Base-by-base conservation (phyloP, 179 eudicot genomes). In the Sideroxylon spinosum region DNA sequence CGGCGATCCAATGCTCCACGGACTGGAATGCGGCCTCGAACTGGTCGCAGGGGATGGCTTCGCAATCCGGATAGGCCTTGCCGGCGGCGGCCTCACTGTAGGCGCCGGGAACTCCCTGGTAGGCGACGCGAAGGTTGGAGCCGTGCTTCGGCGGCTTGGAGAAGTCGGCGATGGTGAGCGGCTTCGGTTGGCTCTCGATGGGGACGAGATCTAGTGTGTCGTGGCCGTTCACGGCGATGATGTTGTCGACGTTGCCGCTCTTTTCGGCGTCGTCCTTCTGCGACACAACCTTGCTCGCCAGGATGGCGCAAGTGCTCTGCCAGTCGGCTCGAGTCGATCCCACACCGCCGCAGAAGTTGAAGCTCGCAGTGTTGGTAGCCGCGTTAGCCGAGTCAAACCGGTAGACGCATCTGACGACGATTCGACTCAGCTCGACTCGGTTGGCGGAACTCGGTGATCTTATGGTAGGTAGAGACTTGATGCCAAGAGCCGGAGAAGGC, bases 41-140 rank as follows among this genome's bases (percentile, higher is more conserved):
- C 17, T 93, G 97, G 64, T 93, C 96, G 55, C 98, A 94, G 0
- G 98, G 96, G 44, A 93, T 90, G 9, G 94, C 88, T 8, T 93
- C 94, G 75, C 96, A 90, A 3, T 88, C 86, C 0, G 98, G 98
- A 53, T 91, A 94, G 0, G 97, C 98, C 49, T 91, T 94, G 0
- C 92, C 93, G 5, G 98, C 93, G 0, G 98, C 98, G 0, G 96
- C 94, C 29, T 94, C 98, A 2, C 97, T 91, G 85, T 91, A 94
- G 5, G 98, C 98, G 9, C 98, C 98, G 2, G 98, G 98, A 1
- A 93, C 97, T 14, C 98, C 98, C 53, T 93, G 98, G 78, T 92
- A 94, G 0, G 98, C 98, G 5, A 94, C 98, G 0, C 98, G 91
- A 20, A 92, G 89, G 6, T 79, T 68, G 0, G 89, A 71, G 5